Percentiles rank a stretch among this genome's conserved stretches.
phyloP scores from a whole-genome alignment of 352 stramenopile genomes.

The Blastocystis sp. region DNA sequence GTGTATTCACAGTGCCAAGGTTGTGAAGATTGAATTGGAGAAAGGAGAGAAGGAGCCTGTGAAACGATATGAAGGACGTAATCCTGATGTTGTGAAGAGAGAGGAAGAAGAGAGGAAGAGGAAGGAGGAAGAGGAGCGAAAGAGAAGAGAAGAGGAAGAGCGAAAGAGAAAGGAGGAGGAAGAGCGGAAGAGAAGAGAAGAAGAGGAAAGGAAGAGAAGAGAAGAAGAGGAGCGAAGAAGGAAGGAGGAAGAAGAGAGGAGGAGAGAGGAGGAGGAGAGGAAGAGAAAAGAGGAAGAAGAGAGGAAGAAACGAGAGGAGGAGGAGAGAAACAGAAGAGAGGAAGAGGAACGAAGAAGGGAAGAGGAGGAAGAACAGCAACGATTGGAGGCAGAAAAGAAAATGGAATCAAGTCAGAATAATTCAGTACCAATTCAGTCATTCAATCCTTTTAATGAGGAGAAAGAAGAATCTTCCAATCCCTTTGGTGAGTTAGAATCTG shows the following conservation, averaged over 20 bases:
- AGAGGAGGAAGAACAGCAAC: slow-evolving; percentile 12
- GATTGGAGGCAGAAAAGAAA: background rate
- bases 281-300: slow-evolving; percentile 26
- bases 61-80: background rate
- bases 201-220: slow-evolving; percentile 5
- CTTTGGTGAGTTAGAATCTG: background rate
- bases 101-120: slow-evolving; percentile 60
- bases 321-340: background rate
- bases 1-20: background rate
- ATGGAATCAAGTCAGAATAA: background rate
- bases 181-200: slow-evolving; percentile 37
- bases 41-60: background rate
- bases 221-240: background rate
- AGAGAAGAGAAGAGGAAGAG: slow-evolving; percentile 37
- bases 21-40: background rate
- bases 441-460: background rate
- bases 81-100: slow-evolving; percentile 61
- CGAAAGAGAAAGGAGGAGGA: slow-evolving; percentile 55
- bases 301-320: background rate
- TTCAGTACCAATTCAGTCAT: background rate
- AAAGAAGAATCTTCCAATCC: background rate
- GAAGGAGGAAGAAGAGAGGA: background rate
- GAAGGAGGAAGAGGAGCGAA: slow-evolving; percentile 41
- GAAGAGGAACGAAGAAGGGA: background rate
- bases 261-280: background rate